Evolutionary conservation across 176 grass and related monocot species (phyloP).

Genomic region (Avena atlantica): DNA sequence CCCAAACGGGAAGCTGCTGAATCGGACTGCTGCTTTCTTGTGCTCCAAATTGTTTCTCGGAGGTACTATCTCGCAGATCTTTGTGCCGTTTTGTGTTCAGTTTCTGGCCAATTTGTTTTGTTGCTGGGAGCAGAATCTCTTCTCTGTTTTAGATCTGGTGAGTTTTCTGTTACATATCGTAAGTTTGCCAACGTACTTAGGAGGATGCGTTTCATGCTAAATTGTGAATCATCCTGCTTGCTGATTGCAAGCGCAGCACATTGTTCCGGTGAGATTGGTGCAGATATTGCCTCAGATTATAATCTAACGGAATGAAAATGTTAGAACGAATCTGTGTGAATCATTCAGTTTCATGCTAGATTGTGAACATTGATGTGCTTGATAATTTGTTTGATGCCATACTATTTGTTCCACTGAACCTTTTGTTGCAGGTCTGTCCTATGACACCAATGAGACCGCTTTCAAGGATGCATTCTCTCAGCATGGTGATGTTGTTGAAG

Average conservation of each 20-base stretch:
- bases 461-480: slow-evolving; percentile 60
- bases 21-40: background rate
- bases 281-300: too few relatives aligned
- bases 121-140: background rate
- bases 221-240: background rate
- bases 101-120: background rate
- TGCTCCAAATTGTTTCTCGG: slow-evolving; percentile 55
- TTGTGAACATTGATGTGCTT: background rate
- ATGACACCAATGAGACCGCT: slow-evolving; percentile 64
- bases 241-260: background rate
- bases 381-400: background rate
- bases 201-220: background rate
- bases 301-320: too few relatives aligned
- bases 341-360: background rate
- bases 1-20: slow-evolving; percentile 3
- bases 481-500: slow-evolving; percentile 49
- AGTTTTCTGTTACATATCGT: background rate
- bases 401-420: background rate
- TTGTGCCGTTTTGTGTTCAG: too few relatives aligned
- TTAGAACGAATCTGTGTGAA: background rate
- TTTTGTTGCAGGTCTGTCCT: slow-evolving; percentile 49
- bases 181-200: background rate
- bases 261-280: too few relatives aligned
- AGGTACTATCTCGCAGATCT: slow-evolving; percentile 9
- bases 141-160: background rate